Evolutionary conservation across 2,329 filamentous ascomycete species (phyloP), one percentile per base, ranked within the genome.

Genomic region (Ceratocystis eucalypticola): DNA sequence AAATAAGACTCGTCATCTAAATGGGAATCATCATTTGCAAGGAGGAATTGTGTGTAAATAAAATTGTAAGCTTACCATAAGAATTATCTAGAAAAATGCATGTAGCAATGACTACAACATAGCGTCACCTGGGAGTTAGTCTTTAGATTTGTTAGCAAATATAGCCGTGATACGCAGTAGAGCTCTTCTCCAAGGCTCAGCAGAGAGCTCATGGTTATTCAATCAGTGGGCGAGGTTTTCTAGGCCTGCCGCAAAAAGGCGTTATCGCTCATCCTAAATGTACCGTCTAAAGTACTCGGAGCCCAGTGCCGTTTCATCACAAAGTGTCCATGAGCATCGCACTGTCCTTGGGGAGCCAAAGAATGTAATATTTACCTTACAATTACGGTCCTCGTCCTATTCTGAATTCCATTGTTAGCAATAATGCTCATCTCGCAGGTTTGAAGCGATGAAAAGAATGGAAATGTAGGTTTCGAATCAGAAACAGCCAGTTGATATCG

Each of bases 171-270:
- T 17, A 20, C 15, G 2, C 4, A 59, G n/a, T 59, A 7, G 28
- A 10, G 15, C 12, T 45, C 20, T 44, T 46, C n/a, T 25, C 46
- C 28, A 48, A 17, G 33, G 20, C 12, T n/a, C 22, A 50, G 7
- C 46, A 61, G 28, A 50, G 46, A 53, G 28, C n/a, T 50, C 41
- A 63, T 44, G 20, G 55, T 28, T 33, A 22, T 66, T 44, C 69
- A 72, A 78, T 96, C 91, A 96, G 91, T 93, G 89, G 91, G 89
- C 91, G 86, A 96, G 91, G 92, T 96, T 96, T 96, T 95, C 91
- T 95, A 96, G 90, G 91, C 91, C 91, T 96, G 91, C 89, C 91
- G 78, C 90, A 89, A 89, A 83, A 78, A 89, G 91, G 90, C 84
- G 88, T 68, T 84, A 85, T 91, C 89, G 80, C 91, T 91, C 91